Evolutionary conservation across 352 stramenopile species (phyloP), one percentile per base, ranked within the genome.

Genomic region (Pythium myriotylum): DNA sequence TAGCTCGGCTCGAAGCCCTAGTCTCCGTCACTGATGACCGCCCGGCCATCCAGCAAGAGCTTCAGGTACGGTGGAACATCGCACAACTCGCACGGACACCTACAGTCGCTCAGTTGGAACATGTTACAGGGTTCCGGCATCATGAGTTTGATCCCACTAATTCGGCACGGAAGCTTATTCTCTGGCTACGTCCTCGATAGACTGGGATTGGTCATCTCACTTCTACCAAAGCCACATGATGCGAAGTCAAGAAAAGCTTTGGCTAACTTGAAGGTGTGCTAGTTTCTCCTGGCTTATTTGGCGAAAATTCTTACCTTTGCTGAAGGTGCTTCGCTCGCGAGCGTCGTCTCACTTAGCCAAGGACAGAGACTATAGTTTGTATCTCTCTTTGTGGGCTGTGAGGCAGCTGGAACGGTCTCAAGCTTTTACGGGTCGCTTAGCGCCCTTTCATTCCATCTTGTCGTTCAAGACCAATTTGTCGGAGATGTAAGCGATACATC

Each of bases 111-210:
- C n/a, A n/a, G n/a, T n/a, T n/a, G n/a, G n/a, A n/a, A n/a, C n/a
- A n/a, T n/a, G n/a, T n/a, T n/a, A 1, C 32, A 79, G 41, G 83
- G 83, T 23, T 74, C 76, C 32, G 83, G 83, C 24, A 70, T 92
- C 4, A 35, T 89, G 57, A 91, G 81, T 67, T 33, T 92, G n/a
- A 48, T 91, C n/a, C 83, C 83, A 35, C 90, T 84, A 64, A 79
- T 92, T 66, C 83, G 83, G 0, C 83, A 92, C 19, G 81, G 83
- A 0, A 74, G 79, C 24, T 52, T 92, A 0, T 92, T 82, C 50
- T 70, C 70, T 48, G 78, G 79, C 6, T 71, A 80, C 24, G 73
- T 91, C 32, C 50, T 92, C 24, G 65, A 70, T 23, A 69, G 73
- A 39, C 74, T 91, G 35, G 48, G 58, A 2, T 54, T 68, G 33